Evolutionary conservation across 148 eudicot genomes (phyloP).

Genomic region (Fagopyrum esculentum): DNA sequence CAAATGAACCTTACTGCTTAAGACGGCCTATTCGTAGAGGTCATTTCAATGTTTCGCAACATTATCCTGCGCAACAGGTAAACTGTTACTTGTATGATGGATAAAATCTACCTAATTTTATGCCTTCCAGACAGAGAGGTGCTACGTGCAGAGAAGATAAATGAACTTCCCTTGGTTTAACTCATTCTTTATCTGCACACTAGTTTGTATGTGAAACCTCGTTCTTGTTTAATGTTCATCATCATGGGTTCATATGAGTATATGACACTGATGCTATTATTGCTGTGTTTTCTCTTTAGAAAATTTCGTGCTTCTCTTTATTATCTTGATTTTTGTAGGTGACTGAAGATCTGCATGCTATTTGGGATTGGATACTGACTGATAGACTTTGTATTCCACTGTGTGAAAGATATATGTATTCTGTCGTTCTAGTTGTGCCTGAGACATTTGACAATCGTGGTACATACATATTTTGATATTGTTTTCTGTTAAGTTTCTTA

Average conservation of each 20-base stretch:
- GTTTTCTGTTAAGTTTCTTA: neutral
- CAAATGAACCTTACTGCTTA: slow-evolving; percentile 89
- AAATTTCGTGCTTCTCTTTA: neutral
- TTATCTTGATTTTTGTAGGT: slow-evolving; percentile 35
- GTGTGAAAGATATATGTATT: slow-evolving; percentile 61
- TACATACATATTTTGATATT: slow-evolving; percentile 23
- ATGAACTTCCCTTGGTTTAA: neutral
- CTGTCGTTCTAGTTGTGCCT: slow-evolving; percentile 83
- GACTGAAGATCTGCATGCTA: slow-evolving; percentile 77
- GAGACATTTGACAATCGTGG: slow-evolving; percentile 94
- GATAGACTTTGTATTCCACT: slow-evolving; percentile 66
- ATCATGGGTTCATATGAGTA: neutral
- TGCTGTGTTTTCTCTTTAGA: neutral
- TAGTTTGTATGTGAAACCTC: neutral
- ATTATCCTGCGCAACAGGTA: slow-evolving; percentile 94
- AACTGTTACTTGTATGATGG: slow-evolving; percentile 8
- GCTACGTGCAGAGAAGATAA: neutral
- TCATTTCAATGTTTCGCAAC: slow-evolving; percentile 81
- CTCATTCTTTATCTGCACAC: neutral
- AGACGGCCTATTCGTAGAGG: slow-evolving; percentile 96
- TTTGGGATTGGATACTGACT: slow-evolving; percentile 93
- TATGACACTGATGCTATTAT: neutral
- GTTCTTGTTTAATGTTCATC: neutral
- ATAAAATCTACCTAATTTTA: neutral
- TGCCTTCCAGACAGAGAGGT: neutral